Evolutionary conservation across 208 protist genomes (phyloP).

Genomic region (Sergeia podlipaevii): DNA sequence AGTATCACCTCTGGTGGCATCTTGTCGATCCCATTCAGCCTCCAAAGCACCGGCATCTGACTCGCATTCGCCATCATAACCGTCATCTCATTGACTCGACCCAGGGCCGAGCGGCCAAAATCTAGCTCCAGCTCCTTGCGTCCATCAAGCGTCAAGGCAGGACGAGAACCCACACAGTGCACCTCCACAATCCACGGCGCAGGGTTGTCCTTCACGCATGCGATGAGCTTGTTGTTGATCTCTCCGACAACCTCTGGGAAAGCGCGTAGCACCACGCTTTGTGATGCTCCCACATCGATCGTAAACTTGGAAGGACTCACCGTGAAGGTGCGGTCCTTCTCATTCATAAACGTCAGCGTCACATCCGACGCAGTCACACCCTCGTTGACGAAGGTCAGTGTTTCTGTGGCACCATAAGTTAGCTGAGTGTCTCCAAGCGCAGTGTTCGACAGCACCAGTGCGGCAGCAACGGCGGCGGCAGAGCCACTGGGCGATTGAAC

Average conservation of each 20-base stretch:
- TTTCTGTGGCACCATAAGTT: conserved; percentile 28
- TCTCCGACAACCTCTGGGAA: conserved; percentile 80
- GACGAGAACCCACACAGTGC: conserved; percentile 76
- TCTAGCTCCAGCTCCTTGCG: conserved; percentile 72
- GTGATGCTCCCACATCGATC: conserved; percentile 75
- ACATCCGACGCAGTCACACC: conserved; percentile 74
- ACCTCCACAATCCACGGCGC: conserved; percentile 84
- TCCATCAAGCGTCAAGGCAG: conserved; percentile 73
- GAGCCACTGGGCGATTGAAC: too few relatives aligned
- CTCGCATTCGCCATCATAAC: conserved; percentile 76
- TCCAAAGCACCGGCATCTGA: conserved; percentile 76
- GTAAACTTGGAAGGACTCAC: conserved; percentile 69
- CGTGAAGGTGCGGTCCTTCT: conserved; percentile 83
- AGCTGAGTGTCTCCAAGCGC: not conserved
- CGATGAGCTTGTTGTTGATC: conserved; percentile 80
- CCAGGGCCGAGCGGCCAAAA: conserved; percentile 77
- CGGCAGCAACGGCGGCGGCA: too few relatives aligned
- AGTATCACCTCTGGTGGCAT: conserved; percentile 73
- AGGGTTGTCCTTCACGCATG: conserved; percentile 91
- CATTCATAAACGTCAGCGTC: conserved; percentile 67
- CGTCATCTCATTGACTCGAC: conserved; percentile 26
- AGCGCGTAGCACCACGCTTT: conserved; percentile 77
- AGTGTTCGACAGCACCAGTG: too few relatives aligned
- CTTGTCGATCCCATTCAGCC: conserved; percentile 49
- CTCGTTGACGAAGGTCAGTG: conserved; percentile 89